Evolutionary conservation across 2,329 filamentous ascomycete genomes (phyloP).

Genomic region (Cytospora schulzeri): DNA sequence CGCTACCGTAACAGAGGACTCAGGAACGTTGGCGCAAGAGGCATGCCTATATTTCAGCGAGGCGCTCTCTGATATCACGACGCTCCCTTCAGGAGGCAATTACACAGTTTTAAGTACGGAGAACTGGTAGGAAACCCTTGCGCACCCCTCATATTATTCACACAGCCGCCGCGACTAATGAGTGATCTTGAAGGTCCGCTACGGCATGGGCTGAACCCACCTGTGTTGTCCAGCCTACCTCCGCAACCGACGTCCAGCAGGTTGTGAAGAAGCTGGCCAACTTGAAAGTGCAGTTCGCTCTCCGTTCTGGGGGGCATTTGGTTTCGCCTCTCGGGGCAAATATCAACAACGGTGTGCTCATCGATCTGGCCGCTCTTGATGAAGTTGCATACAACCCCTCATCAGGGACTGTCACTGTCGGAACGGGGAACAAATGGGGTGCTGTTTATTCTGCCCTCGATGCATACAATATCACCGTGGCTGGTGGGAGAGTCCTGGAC

Average conservation of each 20-base stretch:
- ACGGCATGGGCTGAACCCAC: not conserved
- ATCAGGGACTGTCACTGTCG: not conserved
- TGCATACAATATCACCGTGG: conserved; percentile 21
- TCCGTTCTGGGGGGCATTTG: not conserved
- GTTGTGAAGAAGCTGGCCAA: not conserved
- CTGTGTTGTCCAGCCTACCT: not conserved
- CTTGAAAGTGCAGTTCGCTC: not conserved
- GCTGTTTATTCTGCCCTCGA: conserved; percentile 26
- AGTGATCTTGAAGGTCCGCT: too few species aligned
- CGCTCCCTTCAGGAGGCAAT: too few species aligned
- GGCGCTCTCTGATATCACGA: too few species aligned
- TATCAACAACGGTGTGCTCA: not conserved
- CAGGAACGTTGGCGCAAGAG: too few species aligned
- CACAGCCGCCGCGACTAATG: too few species aligned
- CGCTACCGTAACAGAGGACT: too few species aligned
- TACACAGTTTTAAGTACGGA: too few species aligned
- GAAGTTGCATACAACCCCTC: not conserved
- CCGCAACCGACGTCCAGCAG: not conserved
- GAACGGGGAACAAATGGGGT: conserved; percentile 15
- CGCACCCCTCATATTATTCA: too few species aligned
- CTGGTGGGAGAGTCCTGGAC: conserved; percentile 24
- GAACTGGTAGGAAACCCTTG: too few species aligned
- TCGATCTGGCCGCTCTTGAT: not conserved
- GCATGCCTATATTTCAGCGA: too few species aligned
- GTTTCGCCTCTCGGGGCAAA: not conserved